Evolutionary conservation across 768 basidiomycete genomes (phyloP).

Genomic region (Neoboletus magnificus): DNA sequence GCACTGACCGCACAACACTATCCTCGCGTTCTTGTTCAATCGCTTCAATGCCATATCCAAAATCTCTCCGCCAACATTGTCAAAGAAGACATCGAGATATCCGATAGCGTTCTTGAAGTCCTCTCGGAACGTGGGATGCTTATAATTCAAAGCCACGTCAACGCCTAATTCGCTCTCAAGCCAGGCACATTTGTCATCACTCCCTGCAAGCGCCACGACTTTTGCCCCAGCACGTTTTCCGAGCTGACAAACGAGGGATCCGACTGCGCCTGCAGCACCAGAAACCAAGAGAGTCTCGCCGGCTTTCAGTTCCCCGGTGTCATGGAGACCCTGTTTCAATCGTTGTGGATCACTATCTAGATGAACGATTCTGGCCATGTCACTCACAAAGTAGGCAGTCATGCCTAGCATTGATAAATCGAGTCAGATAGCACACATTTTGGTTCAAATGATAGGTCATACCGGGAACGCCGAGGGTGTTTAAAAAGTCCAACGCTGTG

Average conservation of each 20-base stretch:
- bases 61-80: conserved; percentile 80
- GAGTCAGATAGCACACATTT: background rate
- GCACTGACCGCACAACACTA: conserved; percentile 76
- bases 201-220: conserved; percentile 88
- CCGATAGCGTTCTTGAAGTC: conserved; percentile 72
- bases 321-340: conserved; percentile 65
- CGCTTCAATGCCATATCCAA: conserved; percentile 73
- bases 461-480: conserved; percentile 76
- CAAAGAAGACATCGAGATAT: conserved; percentile 82
- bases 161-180: conserved; percentile 82
- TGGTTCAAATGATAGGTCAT: conserved; percentile 17
- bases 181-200: conserved; percentile 79
- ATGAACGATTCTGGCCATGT: background rate
- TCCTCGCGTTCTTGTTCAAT: conserved; percentile 73
- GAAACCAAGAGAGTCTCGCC: conserved; percentile 86
- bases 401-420: conserved; percentile 47
- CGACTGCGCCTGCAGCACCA: conserved; percentile 90
- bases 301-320: conserved; percentile 73
- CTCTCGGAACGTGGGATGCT: conserved; percentile 62
- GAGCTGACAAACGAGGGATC: conserved; percentile 79
- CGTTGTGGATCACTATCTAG: conserved; percentile 1
- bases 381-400: conserved; percentile 84
- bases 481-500: conserved; percentile 72
- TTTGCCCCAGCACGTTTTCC: conserved; percentile 76
- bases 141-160: conserved; percentile 85